Evolutionary conservation across 2,329 filamentous ascomycete species (phyloP).

Genomic region (Pseudocercospora musae): DNA sequence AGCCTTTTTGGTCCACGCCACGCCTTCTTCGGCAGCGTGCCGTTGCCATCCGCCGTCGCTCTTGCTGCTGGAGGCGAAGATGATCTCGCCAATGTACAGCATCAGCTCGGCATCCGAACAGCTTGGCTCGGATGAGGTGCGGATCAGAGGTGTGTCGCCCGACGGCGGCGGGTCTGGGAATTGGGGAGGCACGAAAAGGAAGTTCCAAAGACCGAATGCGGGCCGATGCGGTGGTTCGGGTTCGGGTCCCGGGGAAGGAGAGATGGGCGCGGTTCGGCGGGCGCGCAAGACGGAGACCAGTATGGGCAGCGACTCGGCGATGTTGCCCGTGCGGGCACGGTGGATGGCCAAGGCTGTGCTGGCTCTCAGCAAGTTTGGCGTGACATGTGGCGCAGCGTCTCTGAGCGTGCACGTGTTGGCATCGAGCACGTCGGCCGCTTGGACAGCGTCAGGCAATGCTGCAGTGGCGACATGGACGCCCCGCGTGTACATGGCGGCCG

Average conservation of each 20-base stretch:
- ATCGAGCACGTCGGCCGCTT: slow-evolving; percentile 53
- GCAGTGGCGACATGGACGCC: slow-evolving; percentile 70
- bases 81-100: slow-evolving; percentile 89
- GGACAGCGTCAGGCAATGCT: slow-evolving; percentile 40
- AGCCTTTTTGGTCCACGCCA: slow-evolving; percentile 86
- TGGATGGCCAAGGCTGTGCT: slow-evolving; percentile 77
- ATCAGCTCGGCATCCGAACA: slow-evolving; percentile 86
- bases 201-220: slow-evolving; percentile 8
- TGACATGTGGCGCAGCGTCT: slow-evolving; percentile 50
- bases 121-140: slow-evolving; percentile 52
- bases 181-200: slow-evolving; percentile 36
- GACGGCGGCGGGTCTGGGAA: slow-evolving; percentile 71
- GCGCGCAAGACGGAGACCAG: slow-evolving; percentile 81
- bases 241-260: slow-evolving; percentile 32
- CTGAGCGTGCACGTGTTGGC: slow-evolving; percentile 56
- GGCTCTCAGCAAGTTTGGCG: slow-evolving; percentile 68
- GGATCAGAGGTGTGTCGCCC: slow-evolving; percentile 65
- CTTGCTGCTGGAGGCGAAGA: slow-evolving; percentile 58
- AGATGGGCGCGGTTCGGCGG: slow-evolving; percentile 58
- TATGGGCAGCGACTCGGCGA: slow-evolving; percentile 71
- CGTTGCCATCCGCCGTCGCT: not conserved
- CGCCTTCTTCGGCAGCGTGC: slow-evolving; percentile 54
- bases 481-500: slow-evolving; percentile 70
- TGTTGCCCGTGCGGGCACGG: slow-evolving; percentile 65
- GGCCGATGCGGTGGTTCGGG: slow-evolving; percentile 14